A percentile compares a stretch with the other conserved stretches of the same genome.
phyloP scores from a whole-genome alignment of 164 flowering plant genomes.

The Taxillus chinensis region DNA sequence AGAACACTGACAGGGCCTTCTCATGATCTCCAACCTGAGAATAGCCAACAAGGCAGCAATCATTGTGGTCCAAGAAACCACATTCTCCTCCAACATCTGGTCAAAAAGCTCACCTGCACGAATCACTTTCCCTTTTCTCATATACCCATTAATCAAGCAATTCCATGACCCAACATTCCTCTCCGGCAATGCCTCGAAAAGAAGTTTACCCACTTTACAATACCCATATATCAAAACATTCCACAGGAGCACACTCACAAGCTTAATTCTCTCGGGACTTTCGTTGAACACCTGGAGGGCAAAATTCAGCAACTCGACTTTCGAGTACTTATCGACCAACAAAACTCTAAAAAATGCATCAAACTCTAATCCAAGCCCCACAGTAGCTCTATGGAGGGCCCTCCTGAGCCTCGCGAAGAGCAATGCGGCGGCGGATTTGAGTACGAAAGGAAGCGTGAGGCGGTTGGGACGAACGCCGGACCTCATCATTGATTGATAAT shows the following conservation, averaged over 20 bases:
- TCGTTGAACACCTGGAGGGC: slow-evolving; percentile 43
- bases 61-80: slow-evolving; percentile 51
- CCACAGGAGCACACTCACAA: slow-evolving; percentile 34
- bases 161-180: slow-evolving; percentile 43
- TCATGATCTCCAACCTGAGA: slow-evolving; percentile 28
- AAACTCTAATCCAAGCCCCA: slow-evolving; percentile 31
- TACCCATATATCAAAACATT: slow-evolving; percentile 52
- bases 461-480: slow-evolving; percentile 22
- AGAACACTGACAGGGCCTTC: slow-evolving; percentile 28
- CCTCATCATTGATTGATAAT: slow-evolving; percentile 27
- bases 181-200: slow-evolving; percentile 41
- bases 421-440: slow-evolving; percentile 28
- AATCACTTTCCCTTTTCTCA: slow-evolving; percentile 25
- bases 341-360: slow-evolving; percentile 38
- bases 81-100: slow-evolving; percentile 33
- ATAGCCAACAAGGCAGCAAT: slow-evolving; percentile 31
- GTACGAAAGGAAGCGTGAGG: slow-evolving; percentile 40
- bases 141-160: slow-evolving; percentile 40
- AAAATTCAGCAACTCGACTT: slow-evolving; percentile 15
- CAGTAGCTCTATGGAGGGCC: slow-evolving; percentile 19
- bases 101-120: slow-evolving; percentile 28
- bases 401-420: slow-evolving; percentile 14
- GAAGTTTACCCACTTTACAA: slow-evolving; percentile 33
- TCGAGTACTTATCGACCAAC: slow-evolving; percentile 48
- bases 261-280: slow-evolving; percentile 30